Evolutionary conservation across 805 yeast species (phyloP).

Genomic region (Spathaspora boniae): DNA sequence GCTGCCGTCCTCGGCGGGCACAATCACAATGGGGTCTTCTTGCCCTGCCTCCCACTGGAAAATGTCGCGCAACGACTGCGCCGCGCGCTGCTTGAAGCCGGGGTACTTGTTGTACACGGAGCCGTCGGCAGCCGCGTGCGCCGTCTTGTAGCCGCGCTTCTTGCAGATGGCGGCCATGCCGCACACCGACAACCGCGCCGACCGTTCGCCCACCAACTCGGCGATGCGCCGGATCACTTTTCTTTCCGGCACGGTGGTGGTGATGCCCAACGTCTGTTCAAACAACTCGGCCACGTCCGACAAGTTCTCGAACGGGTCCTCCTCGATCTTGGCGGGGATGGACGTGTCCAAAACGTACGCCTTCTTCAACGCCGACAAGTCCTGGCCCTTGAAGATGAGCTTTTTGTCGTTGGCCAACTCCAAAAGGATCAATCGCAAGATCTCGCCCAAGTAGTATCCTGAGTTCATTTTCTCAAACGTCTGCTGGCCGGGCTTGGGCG

Average conservation of each 20-base stretch:
- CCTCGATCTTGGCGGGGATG: conserved; percentile 81
- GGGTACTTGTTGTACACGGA: conserved; percentile 95
- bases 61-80: conserved; percentile 82
- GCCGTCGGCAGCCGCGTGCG: conserved; percentile 96
- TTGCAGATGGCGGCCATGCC: conserved; percentile 93
- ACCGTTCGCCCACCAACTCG: conserved; percentile 85
- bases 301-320: conserved; percentile 83
- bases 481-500: conserved; percentile 97
- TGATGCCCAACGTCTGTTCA: conserved; percentile 52
- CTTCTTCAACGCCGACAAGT: conserved; percentile 54
- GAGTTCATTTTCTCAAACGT: conserved; percentile 95
- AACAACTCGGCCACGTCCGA: conserved; percentile 70
- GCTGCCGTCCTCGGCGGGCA: conserved; percentile 96
- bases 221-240: conserved; percentile 77
- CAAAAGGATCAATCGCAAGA: conserved; percentile 72
- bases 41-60: conserved; percentile 61
- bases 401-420: conserved; percentile 63
- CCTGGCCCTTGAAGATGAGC: conserved; percentile 67
- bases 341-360: conserved; percentile 85
- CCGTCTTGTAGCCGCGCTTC: conserved; percentile 74
- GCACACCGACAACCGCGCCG: conserved; percentile 89
- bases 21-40: conserved; percentile 81
- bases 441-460: conserved; percentile 94
- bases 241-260: conserved; percentile 74
- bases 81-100: conserved; percentile 84